Conservation (phyloP, 768 basidiomycete genomes). For the Cystofilobasidium macerans region DNA sequence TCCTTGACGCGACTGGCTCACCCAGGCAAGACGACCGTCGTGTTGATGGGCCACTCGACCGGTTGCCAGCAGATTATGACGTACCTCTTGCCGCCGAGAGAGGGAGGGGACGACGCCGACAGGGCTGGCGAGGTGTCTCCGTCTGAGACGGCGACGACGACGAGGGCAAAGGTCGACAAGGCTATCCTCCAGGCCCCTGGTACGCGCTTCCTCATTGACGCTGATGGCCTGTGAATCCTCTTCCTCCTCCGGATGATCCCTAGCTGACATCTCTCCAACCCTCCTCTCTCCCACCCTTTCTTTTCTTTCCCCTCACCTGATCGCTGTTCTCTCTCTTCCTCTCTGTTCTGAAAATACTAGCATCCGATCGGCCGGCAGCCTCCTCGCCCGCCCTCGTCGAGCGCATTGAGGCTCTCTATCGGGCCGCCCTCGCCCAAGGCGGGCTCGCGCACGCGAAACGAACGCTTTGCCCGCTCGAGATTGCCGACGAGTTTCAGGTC, state of each 20-base stretch:
- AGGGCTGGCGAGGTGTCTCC: too few species aligned
- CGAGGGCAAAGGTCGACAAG: neutral
- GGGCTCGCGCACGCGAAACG: too few species aligned
- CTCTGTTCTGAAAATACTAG: too few species aligned
- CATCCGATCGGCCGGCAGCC: slow-evolving; percentile 16
- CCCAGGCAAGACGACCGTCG: slow-evolving; percentile 3
- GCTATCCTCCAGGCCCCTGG: slow-evolving; percentile 24
- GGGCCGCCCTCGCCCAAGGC: too few species aligned
- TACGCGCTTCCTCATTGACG: neutral
- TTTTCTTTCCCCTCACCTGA: too few species aligned
- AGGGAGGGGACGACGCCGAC: too few species aligned
- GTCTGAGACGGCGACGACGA: too few species aligned
- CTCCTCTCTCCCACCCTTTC: neutral
- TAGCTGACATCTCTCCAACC: neutral
- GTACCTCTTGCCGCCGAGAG: slow-evolving; percentile 14
- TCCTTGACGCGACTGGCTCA: neutral
- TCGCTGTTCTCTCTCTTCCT: too few species aligned
- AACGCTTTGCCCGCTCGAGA: neutral
- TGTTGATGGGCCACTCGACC: slow-evolving; percentile 20
- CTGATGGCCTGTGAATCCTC: neutral
- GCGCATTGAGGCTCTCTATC: neutral
- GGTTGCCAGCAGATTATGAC: slow-evolving; percentile 25
- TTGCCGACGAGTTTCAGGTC: neutral
- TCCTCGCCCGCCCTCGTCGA: neutral
- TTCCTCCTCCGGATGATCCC: neutral